Conservation (phyloP, 768 basidiomycete species). For the Butyriboletus loyo region DNA sequence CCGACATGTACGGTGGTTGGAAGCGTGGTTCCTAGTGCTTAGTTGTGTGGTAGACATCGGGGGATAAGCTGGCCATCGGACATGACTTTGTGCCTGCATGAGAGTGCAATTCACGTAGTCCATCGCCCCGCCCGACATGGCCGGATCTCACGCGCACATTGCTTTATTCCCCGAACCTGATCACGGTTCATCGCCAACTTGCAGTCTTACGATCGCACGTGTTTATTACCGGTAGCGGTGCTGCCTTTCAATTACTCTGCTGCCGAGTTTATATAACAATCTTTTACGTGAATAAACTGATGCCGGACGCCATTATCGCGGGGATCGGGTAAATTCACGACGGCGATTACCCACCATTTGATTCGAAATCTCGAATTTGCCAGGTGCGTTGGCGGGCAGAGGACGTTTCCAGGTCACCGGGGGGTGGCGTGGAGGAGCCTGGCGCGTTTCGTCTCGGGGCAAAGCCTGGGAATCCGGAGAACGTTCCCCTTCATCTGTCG, state of each 20-base stretch:
- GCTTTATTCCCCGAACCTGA: background rate
- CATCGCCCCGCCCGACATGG: background rate
- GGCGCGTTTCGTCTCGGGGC: background rate
- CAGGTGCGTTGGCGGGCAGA: too few relatives aligned
- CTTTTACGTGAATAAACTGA: background rate
- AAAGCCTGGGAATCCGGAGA: background rate
- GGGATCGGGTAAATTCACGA: too few relatives aligned
- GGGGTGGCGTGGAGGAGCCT: too few relatives aligned
- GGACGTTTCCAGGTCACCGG: too few relatives aligned
- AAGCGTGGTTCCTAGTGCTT: conserved; percentile 78
- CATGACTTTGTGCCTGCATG: background rate
- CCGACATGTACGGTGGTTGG: conserved; percentile 45
- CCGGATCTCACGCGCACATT: conserved; percentile 5
- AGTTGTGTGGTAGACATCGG: conserved; percentile 58
- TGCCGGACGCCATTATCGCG: too few relatives aligned
- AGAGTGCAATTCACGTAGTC: background rate
- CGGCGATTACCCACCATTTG: background rate
- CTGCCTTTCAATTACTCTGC: background rate
- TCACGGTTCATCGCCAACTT: background rate
- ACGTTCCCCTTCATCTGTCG: conserved; percentile 7
- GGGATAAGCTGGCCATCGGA: background rate
- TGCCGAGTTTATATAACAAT: background rate
- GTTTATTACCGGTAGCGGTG: background rate
- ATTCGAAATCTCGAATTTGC: too few relatives aligned
- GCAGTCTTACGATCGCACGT: conserved; percentile 4